phyloP scores from a whole-genome alignment of 129 eudicot species.

The Flaveria linearis region DNA sequence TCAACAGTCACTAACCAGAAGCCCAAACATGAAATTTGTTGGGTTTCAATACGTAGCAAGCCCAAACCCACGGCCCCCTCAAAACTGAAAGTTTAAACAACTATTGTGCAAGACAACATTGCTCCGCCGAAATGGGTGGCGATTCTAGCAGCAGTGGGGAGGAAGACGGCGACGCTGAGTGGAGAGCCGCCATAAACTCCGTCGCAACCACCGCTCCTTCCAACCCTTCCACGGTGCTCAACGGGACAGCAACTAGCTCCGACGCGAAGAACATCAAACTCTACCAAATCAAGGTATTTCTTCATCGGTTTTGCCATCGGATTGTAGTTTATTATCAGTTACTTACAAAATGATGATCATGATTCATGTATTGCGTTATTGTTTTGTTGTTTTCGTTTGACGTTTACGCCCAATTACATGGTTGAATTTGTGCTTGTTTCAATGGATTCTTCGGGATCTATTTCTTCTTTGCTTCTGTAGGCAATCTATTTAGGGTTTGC shows the following conservation, averaged over 20 bases:
- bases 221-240: background rate
- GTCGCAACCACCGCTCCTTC: constrained; percentile 47
- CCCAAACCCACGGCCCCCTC: background rate
- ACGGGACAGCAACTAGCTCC: constrained; percentile 24
- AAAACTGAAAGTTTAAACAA: background rate
- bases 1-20: too few species aligned
- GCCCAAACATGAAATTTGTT: too few species aligned
- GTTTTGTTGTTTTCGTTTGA: too few species aligned
- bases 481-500: too few species aligned
- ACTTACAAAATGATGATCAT: background rate
- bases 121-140: constrained; percentile 39
- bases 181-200: constrained; percentile 89
- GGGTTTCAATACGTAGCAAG: background rate
- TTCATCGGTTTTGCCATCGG: background rate
- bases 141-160: constrained; percentile 76
- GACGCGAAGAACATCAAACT: constrained; percentile 28
- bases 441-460: too few species aligned
- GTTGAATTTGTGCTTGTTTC: too few species aligned
- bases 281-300: constrained; percentile 5
- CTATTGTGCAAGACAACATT: background rate
- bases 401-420: too few species aligned
- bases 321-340: background rate
- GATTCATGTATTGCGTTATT: too few species aligned
- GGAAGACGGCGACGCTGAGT: constrained; percentile 84
- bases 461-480: too few species aligned